Evolutionary conservation across 495 filamentous ascomycete species (phyloP), one percentile per base, ranked within the genome.

Genomic region (Pseudomonodictys pantanalensis): DNA sequence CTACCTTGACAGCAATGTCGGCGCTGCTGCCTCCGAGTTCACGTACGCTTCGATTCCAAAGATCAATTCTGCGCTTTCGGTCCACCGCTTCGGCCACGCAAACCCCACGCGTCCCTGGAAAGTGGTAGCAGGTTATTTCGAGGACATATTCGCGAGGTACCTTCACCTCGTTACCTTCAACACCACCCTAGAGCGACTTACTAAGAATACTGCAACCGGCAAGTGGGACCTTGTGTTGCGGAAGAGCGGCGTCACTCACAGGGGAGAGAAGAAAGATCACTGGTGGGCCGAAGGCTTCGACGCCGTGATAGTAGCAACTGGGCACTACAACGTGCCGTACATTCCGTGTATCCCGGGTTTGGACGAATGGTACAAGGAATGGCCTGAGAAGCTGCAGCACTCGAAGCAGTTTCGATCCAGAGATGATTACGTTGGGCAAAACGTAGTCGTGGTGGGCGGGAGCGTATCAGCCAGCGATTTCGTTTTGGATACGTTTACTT

Each of bases 1-100:
- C 0, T 72, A 72, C 20, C 58, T 78, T 10, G 73, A 78, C 35
- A 78, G 73, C 30, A 78, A 78, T 30, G 68, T 78, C 35, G 69
- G 72, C 35, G 44, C 52, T 11, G 20, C 68, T 24, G 32, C 73
- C 5, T 75, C 77, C 74, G 35, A 68, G 8, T 78, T 74, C 55
- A 68, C 54, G 39, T 68, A 76, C 41, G 74, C 76, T 23, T 69
- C 74, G n/a, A 68, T 77, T 38, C 70, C 74, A 1, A 58, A 54
- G n/a, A 29, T 12, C 2, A 17, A 17, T 10, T 43, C 49, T 2
- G 20, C 30, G 30, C 15, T 20, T n/a, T 15, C 38, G 5, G 6
- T 30, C 15, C 15, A 17, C 17, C 25, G 28, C 2, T 54, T 17
- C 38, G 57, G 49, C n/a, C 33, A 15, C 3, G 57, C 18, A 3